Conservation (phyloP, 164 flowering plant species). For the Chimonanthus salicifolius region DNA sequence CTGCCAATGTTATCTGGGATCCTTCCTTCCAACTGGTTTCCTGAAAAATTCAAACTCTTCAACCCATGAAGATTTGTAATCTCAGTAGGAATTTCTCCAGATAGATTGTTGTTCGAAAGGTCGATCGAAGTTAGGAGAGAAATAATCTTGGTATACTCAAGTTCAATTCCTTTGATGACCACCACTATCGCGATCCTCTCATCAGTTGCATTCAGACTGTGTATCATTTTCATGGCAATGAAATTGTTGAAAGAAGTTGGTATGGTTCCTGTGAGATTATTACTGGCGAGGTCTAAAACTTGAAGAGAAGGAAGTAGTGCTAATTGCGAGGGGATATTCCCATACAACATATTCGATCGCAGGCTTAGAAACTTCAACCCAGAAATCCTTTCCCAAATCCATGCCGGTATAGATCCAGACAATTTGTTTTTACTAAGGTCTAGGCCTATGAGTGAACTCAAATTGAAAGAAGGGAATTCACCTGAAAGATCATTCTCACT, state of each 20-base stretch:
- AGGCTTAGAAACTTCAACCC: slow-evolving; percentile 3
- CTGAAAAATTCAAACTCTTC: too few species aligned
- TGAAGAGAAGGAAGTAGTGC: slow-evolving; percentile 13
- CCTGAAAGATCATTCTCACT: slow-evolving; percentile 5
- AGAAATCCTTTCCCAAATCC: slow-evolving; percentile 11
- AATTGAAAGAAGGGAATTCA: neutral
- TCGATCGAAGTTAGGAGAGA: too few species aligned
- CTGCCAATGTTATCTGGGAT: too few species aligned
- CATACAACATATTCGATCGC: slow-evolving; percentile 10
- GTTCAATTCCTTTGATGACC: too few species aligned
- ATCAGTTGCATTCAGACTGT: too few species aligned
- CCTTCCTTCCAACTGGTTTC: too few species aligned
- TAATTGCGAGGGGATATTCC: slow-evolving; percentile 14
- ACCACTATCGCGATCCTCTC: too few species aligned
- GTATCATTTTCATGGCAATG: slow-evolving; percentile 4
- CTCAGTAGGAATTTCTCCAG: too few species aligned
- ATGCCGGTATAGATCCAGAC: slow-evolving; percentile 9
- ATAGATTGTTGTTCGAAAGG: too few species aligned
- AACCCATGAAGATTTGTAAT: too few species aligned
- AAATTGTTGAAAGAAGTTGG: slow-evolving; percentile 24
- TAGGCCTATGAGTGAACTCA: neutral
- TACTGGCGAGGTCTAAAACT: slow-evolving; percentile 21
- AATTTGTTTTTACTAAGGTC: slow-evolving; percentile 4
- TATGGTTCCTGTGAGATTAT: slow-evolving; percentile 17
- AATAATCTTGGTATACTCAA: too few species aligned